These are phyloP conservation scores for Piper longum DNA, from an alignment of 164 flowering plant species.

Conservation along the genomic window DNA sequence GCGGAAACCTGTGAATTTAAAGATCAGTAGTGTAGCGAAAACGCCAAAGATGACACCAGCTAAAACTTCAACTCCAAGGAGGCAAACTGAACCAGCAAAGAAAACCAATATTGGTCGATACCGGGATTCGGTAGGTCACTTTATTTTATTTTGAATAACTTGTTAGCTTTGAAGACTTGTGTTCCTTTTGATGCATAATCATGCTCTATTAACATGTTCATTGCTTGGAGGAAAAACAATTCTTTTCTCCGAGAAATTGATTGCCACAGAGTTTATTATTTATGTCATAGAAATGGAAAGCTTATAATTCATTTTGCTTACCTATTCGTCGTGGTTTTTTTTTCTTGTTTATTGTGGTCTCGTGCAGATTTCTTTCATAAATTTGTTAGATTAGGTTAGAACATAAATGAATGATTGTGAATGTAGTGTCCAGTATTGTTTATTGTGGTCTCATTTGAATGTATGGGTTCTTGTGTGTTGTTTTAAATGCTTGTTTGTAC, in stretches of 20 bases:
- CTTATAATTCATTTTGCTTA: not conserved
- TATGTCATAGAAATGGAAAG: too few relatives aligned
- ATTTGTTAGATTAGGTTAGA: too few relatives aligned
- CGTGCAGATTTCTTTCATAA: not conserved
- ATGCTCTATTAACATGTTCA: not conserved
- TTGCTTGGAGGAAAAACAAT: not conserved
- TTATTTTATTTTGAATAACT: not conserved
- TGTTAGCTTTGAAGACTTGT: not conserved
- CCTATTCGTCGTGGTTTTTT: not conserved
- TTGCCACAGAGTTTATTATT: not conserved
- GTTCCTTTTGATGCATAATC: not conserved
- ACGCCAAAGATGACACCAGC: conserved; percentile 37
- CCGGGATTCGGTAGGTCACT: conserved; percentile 37
- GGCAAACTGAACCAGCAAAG: conserved; percentile 35
- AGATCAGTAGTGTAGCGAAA: conserved; percentile 21
- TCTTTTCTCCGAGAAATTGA: not conserved
- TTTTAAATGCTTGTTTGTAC: too few relatives aligned
- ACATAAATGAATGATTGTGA: too few relatives aligned
- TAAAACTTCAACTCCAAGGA: conserved; percentile 48
- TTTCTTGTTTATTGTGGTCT: not conserved
- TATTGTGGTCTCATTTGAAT: not conserved
- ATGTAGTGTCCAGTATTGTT: not conserved
- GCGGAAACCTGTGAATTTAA: conserved; percentile 20
- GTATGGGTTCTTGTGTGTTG: too few relatives aligned
- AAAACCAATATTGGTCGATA: conserved; percentile 17